Base-by-base conservation (phyloP, 768 basidiomycete genomes). In the Antrodiella citrinella region DNA sequence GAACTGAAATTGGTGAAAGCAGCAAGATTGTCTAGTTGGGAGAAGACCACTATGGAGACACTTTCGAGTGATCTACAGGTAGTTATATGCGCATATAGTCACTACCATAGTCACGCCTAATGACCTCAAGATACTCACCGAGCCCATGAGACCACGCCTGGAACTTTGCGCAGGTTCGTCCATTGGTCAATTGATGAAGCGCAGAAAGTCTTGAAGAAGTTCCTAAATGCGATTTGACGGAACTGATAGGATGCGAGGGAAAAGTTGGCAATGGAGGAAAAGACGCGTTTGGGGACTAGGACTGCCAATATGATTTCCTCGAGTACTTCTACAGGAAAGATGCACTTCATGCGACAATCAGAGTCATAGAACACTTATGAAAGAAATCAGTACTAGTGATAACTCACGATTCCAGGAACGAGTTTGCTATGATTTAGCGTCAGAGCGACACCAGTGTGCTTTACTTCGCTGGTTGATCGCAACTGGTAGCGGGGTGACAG, bases 191-290 rank as follows among this genome's bases (percentile, higher is more conserved):
- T 51, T 21, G 58, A 54, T 42, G 38, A 21, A n/a, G 54, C 46
- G 26, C 35, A 23, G 2, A 68, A 51, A 5, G 26, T 20, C 2
- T 45, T 52, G 47, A 62, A 68, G 44, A 57, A 67, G n/a, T 52
- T 53, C 25, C 62, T 48, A 18, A 67, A 57, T 26, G 63, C 57
- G 47, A 66, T 59, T 26, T 61, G 50, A 19, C 66, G 65, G 23
- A 62, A 58, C 38, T 53, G 59, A 40, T 51, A 58, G 9, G 65
- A 66, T 2, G 51, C 61, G 39, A 61, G 51, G 1, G 65, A 57
- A 47, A 67, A 59, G 15, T 49, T 45, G 1, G 57, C 55, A 44
- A 68, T 59, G 4, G 58, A 54, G 0, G 56, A 48, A 50, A 68
- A 68, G 3, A 48, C 20, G 22, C 47, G 50, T 19, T 51, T 49